phyloP scores from a whole-genome alignment of 768 basidiomycete genomes.

The Thelephora ganbajun region DNA sequence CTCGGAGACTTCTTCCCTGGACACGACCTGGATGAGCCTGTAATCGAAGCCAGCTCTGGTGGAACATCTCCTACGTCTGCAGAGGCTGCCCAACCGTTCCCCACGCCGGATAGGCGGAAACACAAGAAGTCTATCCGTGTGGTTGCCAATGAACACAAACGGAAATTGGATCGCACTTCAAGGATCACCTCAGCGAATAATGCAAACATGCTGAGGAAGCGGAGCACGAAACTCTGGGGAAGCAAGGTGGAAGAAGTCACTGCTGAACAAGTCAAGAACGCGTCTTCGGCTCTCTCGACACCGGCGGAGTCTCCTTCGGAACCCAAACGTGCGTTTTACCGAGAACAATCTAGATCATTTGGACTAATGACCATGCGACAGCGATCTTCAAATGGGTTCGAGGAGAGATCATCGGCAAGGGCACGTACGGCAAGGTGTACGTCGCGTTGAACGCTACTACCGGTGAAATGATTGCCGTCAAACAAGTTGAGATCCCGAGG shows the following conservation, averaged over 20 bases:
- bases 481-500: slow-evolving; percentile 92
- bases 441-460: slow-evolving; percentile 92
- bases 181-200: slow-evolving; percentile 29
- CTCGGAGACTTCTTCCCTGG: slow-evolving; percentile 93
- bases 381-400: slow-evolving; percentile 97
- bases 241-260: slow-evolving; percentile 88
- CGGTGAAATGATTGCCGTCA: slow-evolving; percentile 98
- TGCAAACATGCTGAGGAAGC: slow-evolving; percentile 35
- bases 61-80: slow-evolving; percentile 62
- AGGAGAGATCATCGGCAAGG: slow-evolving; percentile 93
- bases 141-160: slow-evolving; percentile 82
- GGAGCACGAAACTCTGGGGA: slow-evolving; percentile 94
- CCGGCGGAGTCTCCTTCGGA: slow-evolving; percentile 13
- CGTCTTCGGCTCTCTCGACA: slow-evolving; percentile 18
- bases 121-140: slow-evolving; percentile 88
- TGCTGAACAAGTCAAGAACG: slow-evolving; percentile 46
- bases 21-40: slow-evolving; percentile 90
- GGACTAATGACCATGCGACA: slow-evolving; percentile 14
- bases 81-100: slow-evolving; percentile 29
- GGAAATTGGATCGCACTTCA: slow-evolving; percentile 55
- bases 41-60: slow-evolving; percentile 76
- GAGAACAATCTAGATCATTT: slow-evolving; percentile 1
- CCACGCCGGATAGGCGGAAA: slow-evolving; percentile 29
- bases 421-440: slow-evolving; percentile 94
- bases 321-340: slow-evolving; percentile 39